Base-by-base conservation (phyloP, 345 rosid genomes). In the Mercurialis annua region DNA sequence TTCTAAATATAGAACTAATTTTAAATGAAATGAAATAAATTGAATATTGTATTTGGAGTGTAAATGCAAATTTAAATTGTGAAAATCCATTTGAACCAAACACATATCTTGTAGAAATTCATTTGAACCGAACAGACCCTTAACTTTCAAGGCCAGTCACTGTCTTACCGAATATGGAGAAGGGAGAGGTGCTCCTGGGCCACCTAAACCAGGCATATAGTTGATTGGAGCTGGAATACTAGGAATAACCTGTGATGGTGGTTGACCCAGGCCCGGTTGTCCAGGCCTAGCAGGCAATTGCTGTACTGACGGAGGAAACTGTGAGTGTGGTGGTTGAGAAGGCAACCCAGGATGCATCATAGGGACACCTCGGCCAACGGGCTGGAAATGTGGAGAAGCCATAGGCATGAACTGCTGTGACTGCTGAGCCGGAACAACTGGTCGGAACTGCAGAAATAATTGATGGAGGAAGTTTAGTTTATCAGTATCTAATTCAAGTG, bases 311-410 rank as follows among this genome's bases (percentile, higher is more conserved):
- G 74, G 92, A 62, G 88, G 77, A 79, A 78, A 81, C 66, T 87
- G 97, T 49, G 84, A 81, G 50, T 81, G 92, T 66, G 61, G 87
- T 63, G 85, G 78, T 66, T 83, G 89, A 77, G 92, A 59, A 76
- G 96, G 84, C 77, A 83, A 80, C 53, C 95, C 96, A 33, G 78
- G 50, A 79, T 82, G 85, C 89, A 86, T 84, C 60, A 70, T 40
- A 33, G 89, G 59, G 71, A 79, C 83, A 63, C 89, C 83, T 71
- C 79, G 80, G 59, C 79, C 84, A 78, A 71, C 80, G 71, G 82
- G 78, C 63, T 82, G 98, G 81, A 90, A 92, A 69, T 81, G 92
- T 74, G 78, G 96, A 71, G 97, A 77, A 80, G 82, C 63, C 76
- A 78, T 76, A 14, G 85, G 80, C 60, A 81, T 77, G 78, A 83